Conservation (phyloP, 768 basidiomycete genomes). For the Tricholoma sp. region DNA sequence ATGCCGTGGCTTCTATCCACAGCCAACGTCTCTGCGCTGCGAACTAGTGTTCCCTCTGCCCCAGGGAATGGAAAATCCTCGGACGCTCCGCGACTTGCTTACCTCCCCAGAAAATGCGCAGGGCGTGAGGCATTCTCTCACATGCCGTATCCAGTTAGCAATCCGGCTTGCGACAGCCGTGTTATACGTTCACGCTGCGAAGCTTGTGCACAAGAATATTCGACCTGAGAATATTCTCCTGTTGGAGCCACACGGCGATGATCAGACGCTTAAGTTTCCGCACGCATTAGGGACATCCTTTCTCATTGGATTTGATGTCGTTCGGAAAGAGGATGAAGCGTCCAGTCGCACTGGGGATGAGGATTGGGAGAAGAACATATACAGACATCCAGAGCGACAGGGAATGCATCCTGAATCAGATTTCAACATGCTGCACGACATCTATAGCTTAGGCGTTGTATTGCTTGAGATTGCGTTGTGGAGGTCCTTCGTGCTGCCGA, state of each 20-base stretch:
- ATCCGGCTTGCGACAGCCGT: constrained; percentile 2
- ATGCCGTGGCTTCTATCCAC: constrained; percentile 1
- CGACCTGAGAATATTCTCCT: constrained; percentile 6
- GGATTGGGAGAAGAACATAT: constrained; percentile 6
- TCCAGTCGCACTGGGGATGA: constrained; percentile 2
- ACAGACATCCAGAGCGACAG: constrained; percentile 4
- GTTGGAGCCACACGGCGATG: background rate
- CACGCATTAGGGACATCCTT: background rate
- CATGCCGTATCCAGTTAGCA: background rate
- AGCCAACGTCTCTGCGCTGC: background rate
- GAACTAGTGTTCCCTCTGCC: constrained; percentile 3
- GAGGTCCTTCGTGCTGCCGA: background rate
- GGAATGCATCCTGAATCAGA: constrained; percentile 2
- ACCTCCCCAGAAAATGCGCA: constrained; percentile 3
- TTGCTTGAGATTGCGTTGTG: constrained; percentile 3
- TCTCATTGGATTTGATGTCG: constrained; percentile 4
- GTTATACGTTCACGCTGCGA: constrained; percentile 5
- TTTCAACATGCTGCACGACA: constrained; percentile 6
- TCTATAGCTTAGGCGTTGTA: constrained; percentile 4
- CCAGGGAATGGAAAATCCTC: background rate
- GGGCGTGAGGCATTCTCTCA: constrained; percentile 2
- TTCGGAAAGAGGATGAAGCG: constrained; percentile 2
- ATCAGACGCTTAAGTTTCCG: background rate
- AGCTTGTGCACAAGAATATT: constrained; percentile 6
- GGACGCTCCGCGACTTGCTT: constrained; percentile 5